Conservation (phyloP, 2,329 filamentous ascomycete species). For the Onygenales sp. region DNA sequence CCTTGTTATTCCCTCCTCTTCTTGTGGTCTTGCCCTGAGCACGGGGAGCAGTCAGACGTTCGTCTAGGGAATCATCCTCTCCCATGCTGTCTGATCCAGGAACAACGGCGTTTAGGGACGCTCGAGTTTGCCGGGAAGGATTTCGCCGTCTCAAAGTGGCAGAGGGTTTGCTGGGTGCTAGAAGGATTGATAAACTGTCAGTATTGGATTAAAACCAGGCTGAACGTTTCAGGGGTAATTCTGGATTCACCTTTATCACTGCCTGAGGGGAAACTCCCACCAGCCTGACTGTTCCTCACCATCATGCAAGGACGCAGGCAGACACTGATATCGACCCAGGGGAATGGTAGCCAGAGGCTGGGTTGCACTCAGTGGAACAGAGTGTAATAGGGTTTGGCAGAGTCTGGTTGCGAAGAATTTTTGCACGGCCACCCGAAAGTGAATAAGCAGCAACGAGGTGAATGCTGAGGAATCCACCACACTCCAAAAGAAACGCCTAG, state of each 20-base stretch:
- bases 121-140: constrained; percentile 2
- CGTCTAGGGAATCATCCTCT: background rate
- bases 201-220: background rate
- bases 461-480: background rate
- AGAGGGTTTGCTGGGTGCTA: background rate
- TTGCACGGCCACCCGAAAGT: background rate
- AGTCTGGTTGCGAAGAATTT: background rate
- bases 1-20: background rate
- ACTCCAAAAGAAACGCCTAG: background rate
- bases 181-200: background rate
- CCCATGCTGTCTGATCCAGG: background rate
- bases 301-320: too few relatives aligned
- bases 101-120: background rate
- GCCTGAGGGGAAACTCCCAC: too few relatives aligned
- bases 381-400: background rate
- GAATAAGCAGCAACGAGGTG: too few relatives aligned
- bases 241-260: too few relatives aligned
- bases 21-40: background rate
- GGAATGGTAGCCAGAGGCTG: too few relatives aligned
- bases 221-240: background rate
- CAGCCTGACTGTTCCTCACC: too few relatives aligned
- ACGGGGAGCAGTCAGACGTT: background rate
- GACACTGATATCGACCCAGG: too few relatives aligned
- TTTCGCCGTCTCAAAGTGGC: background rate
- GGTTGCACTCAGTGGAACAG: background rate